phyloP scores from a whole-genome alignment of 805 yeast species.

The Starmerella apicola region DNA sequence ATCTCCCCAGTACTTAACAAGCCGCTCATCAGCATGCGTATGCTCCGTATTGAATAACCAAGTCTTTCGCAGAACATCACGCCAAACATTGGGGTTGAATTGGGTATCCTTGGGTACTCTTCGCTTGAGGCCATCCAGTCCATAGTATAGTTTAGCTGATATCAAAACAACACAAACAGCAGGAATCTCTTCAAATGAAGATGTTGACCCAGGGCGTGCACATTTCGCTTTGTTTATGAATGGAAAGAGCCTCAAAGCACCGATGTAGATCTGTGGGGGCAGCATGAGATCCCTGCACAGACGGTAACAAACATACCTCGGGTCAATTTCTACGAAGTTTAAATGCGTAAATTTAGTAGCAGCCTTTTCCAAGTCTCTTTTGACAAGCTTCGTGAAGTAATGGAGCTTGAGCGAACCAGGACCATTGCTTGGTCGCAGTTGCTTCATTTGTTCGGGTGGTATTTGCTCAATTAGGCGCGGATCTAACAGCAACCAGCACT shows the following conservation, averaged over 20 bases:
- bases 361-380: neutral
- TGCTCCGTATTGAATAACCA: constrained; percentile 21
- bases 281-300: constrained; percentile 31
- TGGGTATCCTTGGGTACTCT: constrained; percentile 4
- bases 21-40: constrained; percentile 25
- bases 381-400: neutral
- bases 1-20: constrained; percentile 39
- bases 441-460: constrained; percentile 8
- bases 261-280: constrained; percentile 38
- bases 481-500: constrained; percentile 4
- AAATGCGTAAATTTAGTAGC: neutral
- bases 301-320: constrained; percentile 5
- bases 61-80: constrained; percentile 22
- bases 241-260: constrained; percentile 26
- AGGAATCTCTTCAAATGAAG: constrained; percentile 9
- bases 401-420: constrained; percentile 7
- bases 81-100: constrained; percentile 27
- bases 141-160: constrained; percentile 18
- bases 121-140: constrained; percentile 19
- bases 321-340: constrained; percentile 3
- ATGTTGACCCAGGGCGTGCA: neutral
- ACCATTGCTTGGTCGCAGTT: constrained; percentile 4
- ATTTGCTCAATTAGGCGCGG: neutral
- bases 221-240: neutral
- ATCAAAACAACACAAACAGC: constrained; percentile 10